These are phyloP conservation scores for Passiflora organensis DNA, from an alignment of 345 rosid genomes.

Conservation along the genomic window DNA sequence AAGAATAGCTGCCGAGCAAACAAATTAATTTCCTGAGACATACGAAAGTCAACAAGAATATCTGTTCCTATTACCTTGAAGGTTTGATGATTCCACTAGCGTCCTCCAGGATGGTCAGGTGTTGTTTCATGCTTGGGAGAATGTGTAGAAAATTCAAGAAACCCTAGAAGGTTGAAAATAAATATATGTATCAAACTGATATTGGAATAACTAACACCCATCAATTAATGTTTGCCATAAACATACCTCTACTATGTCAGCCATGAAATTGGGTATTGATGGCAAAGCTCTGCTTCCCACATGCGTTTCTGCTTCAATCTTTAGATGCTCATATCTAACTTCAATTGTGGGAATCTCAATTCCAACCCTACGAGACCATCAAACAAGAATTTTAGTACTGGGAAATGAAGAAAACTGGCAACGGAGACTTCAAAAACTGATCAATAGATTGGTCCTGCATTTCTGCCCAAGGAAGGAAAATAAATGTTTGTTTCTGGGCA, in stretches of 20 bases:
- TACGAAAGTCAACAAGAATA: slow-evolving; percentile 5
- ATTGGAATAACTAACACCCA: not conserved
- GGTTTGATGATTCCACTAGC: slow-evolving; percentile 69
- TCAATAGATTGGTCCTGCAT: too few species aligned
- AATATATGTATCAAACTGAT: not conserved
- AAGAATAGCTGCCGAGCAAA: not conserved
- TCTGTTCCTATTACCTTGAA: slow-evolving; percentile 36
- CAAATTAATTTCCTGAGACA: not conserved
- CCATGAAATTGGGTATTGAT: slow-evolving; percentile 42
- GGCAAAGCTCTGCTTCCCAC: slow-evolving; percentile 73
- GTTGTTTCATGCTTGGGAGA: slow-evolving; percentile 44
- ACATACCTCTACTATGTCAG: slow-evolving; percentile 45
- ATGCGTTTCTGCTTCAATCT: slow-evolving; percentile 49
- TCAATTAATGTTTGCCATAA: not conserved
- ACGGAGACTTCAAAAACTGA: too few species aligned
- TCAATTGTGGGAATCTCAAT: slow-evolving; percentile 40
- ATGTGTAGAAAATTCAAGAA: slow-evolving; percentile 29
- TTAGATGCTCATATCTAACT: slow-evolving; percentile 48
- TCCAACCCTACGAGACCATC: slow-evolving; percentile 39
- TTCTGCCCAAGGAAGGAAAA: too few species aligned
- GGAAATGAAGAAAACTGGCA: too few species aligned
- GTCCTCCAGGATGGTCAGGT: slow-evolving; percentile 50
- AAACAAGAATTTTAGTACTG: not conserved
- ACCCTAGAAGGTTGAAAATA: slow-evolving; percentile 9
- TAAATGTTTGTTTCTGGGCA: too few species aligned